Evolutionary conservation across 495 filamentous ascomycete genomes (phyloP).

Genomic region (Aspergillus bridgeri): DNA sequence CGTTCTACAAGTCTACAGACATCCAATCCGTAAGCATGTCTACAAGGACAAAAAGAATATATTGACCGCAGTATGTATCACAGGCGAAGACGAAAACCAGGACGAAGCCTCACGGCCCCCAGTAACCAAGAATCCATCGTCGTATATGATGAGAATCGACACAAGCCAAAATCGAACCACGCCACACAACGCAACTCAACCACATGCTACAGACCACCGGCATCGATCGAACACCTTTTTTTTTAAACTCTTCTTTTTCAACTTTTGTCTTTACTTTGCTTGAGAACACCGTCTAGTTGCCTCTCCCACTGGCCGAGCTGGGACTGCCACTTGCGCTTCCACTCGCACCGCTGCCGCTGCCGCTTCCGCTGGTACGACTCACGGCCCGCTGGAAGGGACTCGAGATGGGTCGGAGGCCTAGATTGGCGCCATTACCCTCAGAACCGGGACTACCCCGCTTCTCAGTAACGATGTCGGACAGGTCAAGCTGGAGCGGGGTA

Average conservation of each 20-base stretch:
- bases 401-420: slow-evolving; percentile 30
- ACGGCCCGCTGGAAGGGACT: slow-evolving; percentile 43
- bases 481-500: slow-evolving; percentile 33
- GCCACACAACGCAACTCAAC: neutral
- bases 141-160: neutral
- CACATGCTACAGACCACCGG: neutral
- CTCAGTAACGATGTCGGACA: slow-evolving; percentile 32
- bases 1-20: neutral
- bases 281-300: slow-evolving; percentile 10
- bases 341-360: slow-evolving; percentile 41
- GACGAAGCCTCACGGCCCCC: slow-evolving; percentile 3
- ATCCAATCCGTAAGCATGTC: neutral
- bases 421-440: slow-evolving; percentile 30
- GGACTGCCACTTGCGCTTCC: slow-evolving; percentile 46
- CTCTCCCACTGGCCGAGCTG: slow-evolving; percentile 36
- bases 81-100: slow-evolving; percentile 6
- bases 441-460: slow-evolving; percentile 34
- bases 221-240: neutral
- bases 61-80: slow-evolving; percentile 4
- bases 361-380: slow-evolving; percentile 45
- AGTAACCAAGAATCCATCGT: neutral
- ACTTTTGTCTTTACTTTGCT: neutral
- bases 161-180: neutral
- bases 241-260: neutral
- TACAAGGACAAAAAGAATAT: slow-evolving; percentile 6